A percentile compares a stretch with the other conserved stretches of the same genome.
Conservation (phyloP, 2,329 filamentous ascomycete species). For the Torrubiellomyces zombiae region DNA sequence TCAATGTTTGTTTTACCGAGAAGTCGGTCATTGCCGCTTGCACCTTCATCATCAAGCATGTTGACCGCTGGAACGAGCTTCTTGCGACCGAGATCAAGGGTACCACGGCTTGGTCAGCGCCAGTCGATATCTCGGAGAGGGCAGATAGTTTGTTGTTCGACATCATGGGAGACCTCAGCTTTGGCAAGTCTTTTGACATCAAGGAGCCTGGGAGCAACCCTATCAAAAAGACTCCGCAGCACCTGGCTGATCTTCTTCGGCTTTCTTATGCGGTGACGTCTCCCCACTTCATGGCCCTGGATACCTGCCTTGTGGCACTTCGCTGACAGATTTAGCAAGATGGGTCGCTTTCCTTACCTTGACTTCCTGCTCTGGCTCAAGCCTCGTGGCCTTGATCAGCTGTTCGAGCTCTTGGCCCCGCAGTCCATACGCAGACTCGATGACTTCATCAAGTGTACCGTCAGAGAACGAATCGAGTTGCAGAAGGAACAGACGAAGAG, state of each 20-base stretch:
- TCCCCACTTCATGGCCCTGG: no score
- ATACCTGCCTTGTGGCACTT: conserved; percentile 1
- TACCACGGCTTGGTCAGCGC: no score
- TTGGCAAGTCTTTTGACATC: conserved; percentile 3
- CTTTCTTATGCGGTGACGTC: no score
- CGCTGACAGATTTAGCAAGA: conserved; percentile 1
- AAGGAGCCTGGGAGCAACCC: conserved; percentile 2
- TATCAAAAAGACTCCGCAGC: conserved; percentile 1
- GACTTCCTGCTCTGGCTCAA: conserved; percentile 3
- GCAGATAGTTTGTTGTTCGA: conserved; percentile 1
- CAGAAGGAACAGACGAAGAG: not conserved
- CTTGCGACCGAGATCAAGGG: no score
- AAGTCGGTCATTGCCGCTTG: conserved; percentile 1
- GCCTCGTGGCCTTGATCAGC: conserved; percentile 1
- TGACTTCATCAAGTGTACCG: no score
- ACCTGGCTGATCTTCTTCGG: no score
- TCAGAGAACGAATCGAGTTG: conserved; percentile 1
- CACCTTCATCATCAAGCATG: conserved; percentile 1
- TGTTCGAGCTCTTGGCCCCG: not conserved
- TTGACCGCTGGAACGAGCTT: conserved; percentile 3
- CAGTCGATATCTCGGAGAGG: conserved; percentile 1
- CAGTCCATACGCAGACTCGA: no score
- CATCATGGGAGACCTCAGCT: conserved; percentile 3
- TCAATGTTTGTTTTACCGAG: conserved; percentile 3
- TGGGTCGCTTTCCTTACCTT: conserved; percentile 2